These are phyloP conservation scores for Aspergillus candidus DNA, from an alignment of 2,329 filamentous ascomycete species.

Conservation along the genomic window DNA sequence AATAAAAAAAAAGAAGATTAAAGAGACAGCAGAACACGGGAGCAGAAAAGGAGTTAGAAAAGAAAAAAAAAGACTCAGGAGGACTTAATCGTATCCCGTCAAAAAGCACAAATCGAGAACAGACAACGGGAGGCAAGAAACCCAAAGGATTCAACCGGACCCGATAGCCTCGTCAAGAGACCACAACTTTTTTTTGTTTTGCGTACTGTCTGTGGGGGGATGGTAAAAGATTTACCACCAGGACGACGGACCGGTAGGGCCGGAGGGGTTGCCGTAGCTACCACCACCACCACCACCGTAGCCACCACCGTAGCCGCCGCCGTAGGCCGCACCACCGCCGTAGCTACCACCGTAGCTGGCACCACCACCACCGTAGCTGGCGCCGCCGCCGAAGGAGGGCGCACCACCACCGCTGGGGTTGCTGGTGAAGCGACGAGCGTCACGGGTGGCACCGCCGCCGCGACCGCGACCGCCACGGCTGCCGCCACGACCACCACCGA, in stretches of 20 bases:
- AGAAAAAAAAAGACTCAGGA: slow-evolving; percentile 27
- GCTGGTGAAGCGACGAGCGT: slow-evolving; percentile 70
- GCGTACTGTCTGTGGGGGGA: too few species aligned
- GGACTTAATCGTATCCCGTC: slow-evolving; percentile 35
- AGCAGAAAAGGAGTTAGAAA: slow-evolving; percentile 15
- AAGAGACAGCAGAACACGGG: too few species aligned
- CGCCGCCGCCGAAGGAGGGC: slow-evolving; percentile 32
- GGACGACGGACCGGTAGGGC: slow-evolving; percentile 45
- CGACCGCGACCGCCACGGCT: slow-evolving; percentile 64
- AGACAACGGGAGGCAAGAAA: slow-evolving; percentile 28
- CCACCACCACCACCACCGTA: slow-evolving; percentile 24
- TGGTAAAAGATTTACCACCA: slow-evolving; percentile 42
- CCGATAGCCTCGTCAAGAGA: slow-evolving; percentile 36
- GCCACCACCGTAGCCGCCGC: slow-evolving; percentile 30
- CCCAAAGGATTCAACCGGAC: slow-evolving; percentile 33
- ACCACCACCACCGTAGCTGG: slow-evolving; percentile 28
- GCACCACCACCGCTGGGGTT: slow-evolving; percentile 33
- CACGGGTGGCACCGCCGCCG: slow-evolving; percentile 63
- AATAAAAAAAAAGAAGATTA: too few species aligned
- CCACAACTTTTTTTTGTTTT: slow-evolving; percentile 20
- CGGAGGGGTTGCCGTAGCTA: slow-evolving; percentile 35
- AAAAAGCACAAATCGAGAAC: too few species aligned
- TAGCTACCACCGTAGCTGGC: slow-evolving; percentile 23
- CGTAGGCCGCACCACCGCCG: slow-evolving; percentile 25
- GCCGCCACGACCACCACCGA: slow-evolving; percentile 61